These are phyloP conservation scores for Trichoderma afroharzianum DNA, from an alignment of 2,329 filamentous ascomycete species.

Conservation along the genomic window DNA sequence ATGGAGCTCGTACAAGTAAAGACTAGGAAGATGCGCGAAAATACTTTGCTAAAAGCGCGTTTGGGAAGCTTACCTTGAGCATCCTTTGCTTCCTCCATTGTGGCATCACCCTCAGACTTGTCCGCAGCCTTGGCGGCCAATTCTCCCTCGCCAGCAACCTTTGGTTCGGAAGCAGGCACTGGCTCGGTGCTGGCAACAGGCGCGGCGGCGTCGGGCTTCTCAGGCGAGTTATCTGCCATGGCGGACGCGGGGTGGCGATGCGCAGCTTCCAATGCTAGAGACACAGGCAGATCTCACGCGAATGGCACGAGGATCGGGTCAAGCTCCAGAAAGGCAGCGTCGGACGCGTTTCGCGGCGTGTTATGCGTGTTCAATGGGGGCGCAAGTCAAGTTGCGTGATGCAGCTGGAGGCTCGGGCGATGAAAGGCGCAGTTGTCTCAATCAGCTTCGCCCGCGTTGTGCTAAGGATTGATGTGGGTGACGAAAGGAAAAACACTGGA, in stretches of 20 bases:
- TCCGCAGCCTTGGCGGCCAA: conserved; percentile 23
- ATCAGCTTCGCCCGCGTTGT: conserved; percentile 32
- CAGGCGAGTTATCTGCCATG: conserved; percentile 39
- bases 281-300: conserved; percentile 15
- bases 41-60: conserved; percentile 4
- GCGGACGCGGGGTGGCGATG: conserved; percentile 24
- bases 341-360: conserved; percentile 25
- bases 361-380: conserved; percentile 27
- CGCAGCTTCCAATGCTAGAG: conserved; percentile 20
- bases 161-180: conserved; percentile 25
- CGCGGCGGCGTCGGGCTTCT: conserved; percentile 36
- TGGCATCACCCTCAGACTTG: conserved; percentile 25
- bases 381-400: conserved; percentile 32
- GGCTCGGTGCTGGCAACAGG: conserved; percentile 32
- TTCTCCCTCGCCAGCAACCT: conserved; percentile 24
- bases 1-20: not conserved
- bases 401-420: conserved; percentile 26
- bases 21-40: conserved; percentile 10
- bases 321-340: conserved; percentile 17
- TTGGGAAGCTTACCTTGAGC: conserved; percentile 30
- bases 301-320: conserved; percentile 13
- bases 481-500: conserved; percentile 35
- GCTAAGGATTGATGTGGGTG: conserved; percentile 31
- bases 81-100: conserved; percentile 29
- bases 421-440: conserved; percentile 33